A percentile compares a stretch with the other conserved stretches of the same genome.
Evolutionary conservation across 2,329 filamentous ascomycete species (phyloP).

Genomic region (Aureobasidium vineae): DNA sequence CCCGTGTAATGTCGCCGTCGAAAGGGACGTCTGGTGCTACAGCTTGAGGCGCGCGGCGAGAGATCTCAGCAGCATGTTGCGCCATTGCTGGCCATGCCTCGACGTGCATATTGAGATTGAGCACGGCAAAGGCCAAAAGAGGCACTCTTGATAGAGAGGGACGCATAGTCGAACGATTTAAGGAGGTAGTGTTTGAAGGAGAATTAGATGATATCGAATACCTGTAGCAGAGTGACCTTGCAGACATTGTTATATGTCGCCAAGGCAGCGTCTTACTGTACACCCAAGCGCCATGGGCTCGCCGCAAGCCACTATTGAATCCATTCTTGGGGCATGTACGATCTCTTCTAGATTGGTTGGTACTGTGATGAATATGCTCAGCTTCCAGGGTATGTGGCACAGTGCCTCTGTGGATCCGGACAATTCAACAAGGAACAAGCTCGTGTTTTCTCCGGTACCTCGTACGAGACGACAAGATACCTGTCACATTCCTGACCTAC

Average conservation of each 20-base stretch:
- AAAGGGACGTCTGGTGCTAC: not conserved
- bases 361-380: not conserved
- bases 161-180: not conserved
- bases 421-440: not conserved
- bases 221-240: not conserved
- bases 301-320: conserved; percentile 1
- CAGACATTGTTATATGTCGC: conserved; percentile 2
- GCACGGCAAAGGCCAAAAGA: not conserved
- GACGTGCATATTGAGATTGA: conserved; percentile 5
- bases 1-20: not conserved
- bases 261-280: not conserved
- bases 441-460: not conserved
- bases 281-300: not conserved
- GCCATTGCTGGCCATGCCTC: conserved; percentile 18
- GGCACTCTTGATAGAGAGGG: not conserved
- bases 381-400: not conserved
- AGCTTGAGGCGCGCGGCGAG: conserved; percentile 3
- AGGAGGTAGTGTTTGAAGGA: not conserved
- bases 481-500: not conserved
- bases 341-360: not conserved
- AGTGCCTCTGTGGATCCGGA: not conserved
- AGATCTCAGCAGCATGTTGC: not conserved
- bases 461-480: not conserved
- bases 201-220: not conserved
- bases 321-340: not conserved